phyloP scores from a whole-genome alignment of 2,329 filamentous ascomycete species.

The Stachybotrys elegans region DNA sequence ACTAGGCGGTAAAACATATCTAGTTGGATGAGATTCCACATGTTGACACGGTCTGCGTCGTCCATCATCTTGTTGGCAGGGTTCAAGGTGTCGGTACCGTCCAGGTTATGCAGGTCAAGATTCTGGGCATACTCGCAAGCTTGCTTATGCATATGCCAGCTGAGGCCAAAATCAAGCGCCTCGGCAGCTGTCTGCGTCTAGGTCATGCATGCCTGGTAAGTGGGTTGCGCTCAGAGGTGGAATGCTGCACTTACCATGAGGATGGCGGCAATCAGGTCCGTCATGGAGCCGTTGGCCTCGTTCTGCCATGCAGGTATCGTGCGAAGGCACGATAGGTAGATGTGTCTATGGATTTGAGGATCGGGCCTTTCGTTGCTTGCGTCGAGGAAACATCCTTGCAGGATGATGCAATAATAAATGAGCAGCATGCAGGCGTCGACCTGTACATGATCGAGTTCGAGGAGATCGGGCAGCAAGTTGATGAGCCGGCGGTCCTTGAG shows the following conservation, averaged over 20 bases:
- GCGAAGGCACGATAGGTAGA: constrained; percentile 23
- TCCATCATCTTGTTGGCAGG: constrained; percentile 4
- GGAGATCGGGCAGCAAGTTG: constrained; percentile 23
- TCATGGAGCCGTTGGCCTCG: constrained; percentile 23
- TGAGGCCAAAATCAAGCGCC: constrained; percentile 25
- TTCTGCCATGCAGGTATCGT: constrained; percentile 22
- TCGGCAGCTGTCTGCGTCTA: no score
- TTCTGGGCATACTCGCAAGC: constrained; percentile 23
- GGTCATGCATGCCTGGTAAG: no score
- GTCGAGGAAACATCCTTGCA: background rate
- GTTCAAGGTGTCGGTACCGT: constrained; percentile 16
- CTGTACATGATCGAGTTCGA: constrained; percentile 21
- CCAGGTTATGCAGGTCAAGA: constrained; percentile 24
- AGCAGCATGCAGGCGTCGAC: constrained; percentile 22
- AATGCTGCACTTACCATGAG: constrained; percentile 14
- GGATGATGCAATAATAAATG: constrained; percentile 21
- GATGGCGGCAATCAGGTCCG: constrained; percentile 23
- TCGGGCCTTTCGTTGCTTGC: no score
- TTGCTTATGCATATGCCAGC: constrained; percentile 23
- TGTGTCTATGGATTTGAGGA: no score
- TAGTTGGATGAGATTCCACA: constrained; percentile 27
- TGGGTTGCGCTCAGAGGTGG: no score
- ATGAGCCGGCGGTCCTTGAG: constrained; percentile 20
- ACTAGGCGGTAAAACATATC: constrained; percentile 25
- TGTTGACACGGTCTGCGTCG: constrained; percentile 20